A percentile compares a stretch with the other conserved stretches of the same genome.
Evolutionary conservation across 345 rosid genomes (phyloP).

Genomic region (Sonneratia alba): DNA sequence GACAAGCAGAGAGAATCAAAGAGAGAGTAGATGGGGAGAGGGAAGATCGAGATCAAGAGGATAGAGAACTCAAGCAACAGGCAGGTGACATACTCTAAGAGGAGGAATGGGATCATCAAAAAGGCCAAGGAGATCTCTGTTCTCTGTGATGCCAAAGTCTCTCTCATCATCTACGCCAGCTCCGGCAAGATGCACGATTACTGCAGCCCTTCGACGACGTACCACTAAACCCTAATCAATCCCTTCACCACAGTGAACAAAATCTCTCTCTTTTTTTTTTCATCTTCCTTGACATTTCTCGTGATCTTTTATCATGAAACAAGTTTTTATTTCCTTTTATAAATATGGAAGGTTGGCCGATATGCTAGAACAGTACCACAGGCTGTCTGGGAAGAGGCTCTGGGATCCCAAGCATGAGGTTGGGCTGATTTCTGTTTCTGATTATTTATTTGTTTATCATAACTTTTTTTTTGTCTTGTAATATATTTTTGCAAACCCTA

Average conservation of each 20-base stretch:
- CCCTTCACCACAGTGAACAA: too few relatives aligned
- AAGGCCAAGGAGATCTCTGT: constrained; percentile 42
- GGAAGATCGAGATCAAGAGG: constrained; percentile 42
- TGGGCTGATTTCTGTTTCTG: background rate
- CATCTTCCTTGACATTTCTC: too few relatives aligned
- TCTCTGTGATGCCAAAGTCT: constrained; percentile 41
- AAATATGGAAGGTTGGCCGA: constrained; percentile 41
- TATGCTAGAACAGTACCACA: constrained; percentile 71
- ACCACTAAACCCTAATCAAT: background rate
- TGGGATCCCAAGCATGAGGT: constrained; percentile 99
- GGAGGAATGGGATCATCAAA: constrained; percentile 39
- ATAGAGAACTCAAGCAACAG: constrained; percentile 40
- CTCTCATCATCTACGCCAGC: constrained; percentile 30
- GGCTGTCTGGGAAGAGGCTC: constrained; percentile 59
- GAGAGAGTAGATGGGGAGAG: constrained; percentile 33
- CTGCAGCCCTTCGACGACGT: constrained; percentile 28
- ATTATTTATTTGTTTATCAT: too few relatives aligned
- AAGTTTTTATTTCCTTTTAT: background rate
- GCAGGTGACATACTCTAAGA: constrained; percentile 40
- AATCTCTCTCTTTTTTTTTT: too few relatives aligned
- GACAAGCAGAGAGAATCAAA: background rate
- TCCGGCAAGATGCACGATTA: constrained; percentile 38
- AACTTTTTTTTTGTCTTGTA: background rate
- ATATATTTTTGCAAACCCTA: constrained; percentile 1
- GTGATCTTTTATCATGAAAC: too few relatives aligned